These are phyloP conservation scores for Ceratocystiopsis brevicomis DNA, from an alignment of 2,329 filamentous ascomycete species.

Conservation along the genomic window DNA sequence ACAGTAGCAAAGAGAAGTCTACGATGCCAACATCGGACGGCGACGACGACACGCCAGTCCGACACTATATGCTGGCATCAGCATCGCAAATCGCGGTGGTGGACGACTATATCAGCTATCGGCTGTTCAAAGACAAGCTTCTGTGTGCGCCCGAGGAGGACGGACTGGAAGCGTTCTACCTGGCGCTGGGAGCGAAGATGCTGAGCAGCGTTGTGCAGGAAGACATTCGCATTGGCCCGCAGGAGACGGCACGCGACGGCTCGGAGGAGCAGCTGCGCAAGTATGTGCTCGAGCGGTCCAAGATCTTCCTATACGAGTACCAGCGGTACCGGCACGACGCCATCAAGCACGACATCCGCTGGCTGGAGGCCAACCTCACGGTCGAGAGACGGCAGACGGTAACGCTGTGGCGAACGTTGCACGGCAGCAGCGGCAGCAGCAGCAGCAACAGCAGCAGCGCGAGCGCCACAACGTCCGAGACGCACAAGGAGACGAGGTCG, in stretches of 20 bases:
- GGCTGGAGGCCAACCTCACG: constrained; percentile 70
- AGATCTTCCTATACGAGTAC: constrained; percentile 72
- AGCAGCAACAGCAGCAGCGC: constrained; percentile 36
- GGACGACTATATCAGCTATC: constrained; percentile 79
- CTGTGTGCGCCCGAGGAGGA: constrained; percentile 86
- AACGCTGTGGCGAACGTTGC: constrained; percentile 56
- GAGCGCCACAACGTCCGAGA: constrained; percentile 20
- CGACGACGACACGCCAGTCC: constrained; percentile 46
- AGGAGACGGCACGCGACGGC: constrained; percentile 39
- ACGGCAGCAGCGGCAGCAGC: constrained; percentile 36
- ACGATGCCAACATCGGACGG: constrained; percentile 17
- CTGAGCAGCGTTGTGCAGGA: constrained; percentile 65
- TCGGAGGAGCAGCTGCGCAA: constrained; percentile 41
- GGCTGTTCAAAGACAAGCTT: constrained; percentile 68
- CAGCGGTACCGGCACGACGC: constrained; percentile 50
- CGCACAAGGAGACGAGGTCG: constrained; percentile 55
- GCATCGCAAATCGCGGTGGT: constrained; percentile 58
- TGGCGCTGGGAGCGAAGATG: constrained; percentile 56
- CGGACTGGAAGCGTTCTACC: constrained; percentile 64
- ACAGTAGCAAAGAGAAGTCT: background rate
- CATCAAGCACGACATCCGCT: constrained; percentile 75
- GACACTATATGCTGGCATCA: constrained; percentile 58
- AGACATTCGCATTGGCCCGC: constrained; percentile 51
- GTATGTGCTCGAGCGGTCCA: constrained; percentile 70
- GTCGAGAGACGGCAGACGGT: constrained; percentile 67